A percentile compares a stretch with the other conserved stretches of the same genome.
phyloP scores from a whole-genome alignment of 176 grass and related monocot species.

The Tillandsia leiboldiana region DNA sequence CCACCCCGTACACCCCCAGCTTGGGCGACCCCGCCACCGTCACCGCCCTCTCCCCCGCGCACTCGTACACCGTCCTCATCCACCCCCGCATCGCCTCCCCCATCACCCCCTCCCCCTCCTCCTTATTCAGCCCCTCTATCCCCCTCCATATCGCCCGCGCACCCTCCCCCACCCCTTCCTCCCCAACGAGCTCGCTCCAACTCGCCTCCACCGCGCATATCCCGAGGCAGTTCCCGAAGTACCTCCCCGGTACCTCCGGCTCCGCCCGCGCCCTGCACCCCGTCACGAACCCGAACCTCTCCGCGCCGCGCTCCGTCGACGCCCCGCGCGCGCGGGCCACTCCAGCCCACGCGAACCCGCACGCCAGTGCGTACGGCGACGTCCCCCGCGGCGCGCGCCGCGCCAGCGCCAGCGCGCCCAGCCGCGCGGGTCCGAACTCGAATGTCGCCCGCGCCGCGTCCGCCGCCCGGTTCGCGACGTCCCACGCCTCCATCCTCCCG shows the following conservation, averaged over 20 bases:
- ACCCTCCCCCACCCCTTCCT: constrained; percentile 3
- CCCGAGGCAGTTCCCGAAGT: constrained; percentile 26
- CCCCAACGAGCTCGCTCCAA: not conserved
- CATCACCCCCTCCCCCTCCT: not conserved
- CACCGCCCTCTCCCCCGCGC: not conserved
- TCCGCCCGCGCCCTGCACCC: constrained; percentile 7
- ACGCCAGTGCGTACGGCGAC: constrained; percentile 1
- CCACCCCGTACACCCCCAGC: constrained; percentile 21
- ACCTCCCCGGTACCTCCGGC: constrained; percentile 9
- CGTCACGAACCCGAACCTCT: constrained; percentile 2
- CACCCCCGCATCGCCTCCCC: constrained; percentile 1
- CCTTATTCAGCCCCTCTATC: constrained; percentile 4
- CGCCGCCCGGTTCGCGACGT: not conserved
- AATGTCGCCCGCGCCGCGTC: not conserved
- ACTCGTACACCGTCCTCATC: not conserved
- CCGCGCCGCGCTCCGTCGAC: not conserved
- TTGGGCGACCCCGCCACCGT: constrained; percentile 7
- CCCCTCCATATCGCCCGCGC: constrained; percentile 4
- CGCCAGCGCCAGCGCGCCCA: not conserved
- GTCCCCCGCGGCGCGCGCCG: not conserved
- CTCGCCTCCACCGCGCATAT: constrained; percentile 4
- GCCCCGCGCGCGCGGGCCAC: constrained; percentile 1
- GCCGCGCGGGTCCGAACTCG: not conserved
- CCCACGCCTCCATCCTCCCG: not conserved
- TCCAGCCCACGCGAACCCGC: constrained; percentile 16